phyloP scores from a whole-genome alignment of 2,329 filamentous ascomycete genomes.

The Tympanopsis confertula region DNA sequence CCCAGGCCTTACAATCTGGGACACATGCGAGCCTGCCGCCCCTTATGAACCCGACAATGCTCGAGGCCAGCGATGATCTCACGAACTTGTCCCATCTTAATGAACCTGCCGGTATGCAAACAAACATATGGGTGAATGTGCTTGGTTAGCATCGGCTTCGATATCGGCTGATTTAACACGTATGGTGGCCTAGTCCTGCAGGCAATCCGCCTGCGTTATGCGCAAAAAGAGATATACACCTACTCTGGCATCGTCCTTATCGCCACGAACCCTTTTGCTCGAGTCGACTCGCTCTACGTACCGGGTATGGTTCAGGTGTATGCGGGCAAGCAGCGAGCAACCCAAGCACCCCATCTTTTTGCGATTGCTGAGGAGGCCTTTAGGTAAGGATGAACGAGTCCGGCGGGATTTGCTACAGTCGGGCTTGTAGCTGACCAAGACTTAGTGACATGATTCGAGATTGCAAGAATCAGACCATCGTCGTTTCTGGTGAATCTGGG shows the following conservation, averaged over 20 bases:
- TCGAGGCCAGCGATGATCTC: conserved; percentile 95
- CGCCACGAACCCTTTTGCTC: conserved; percentile 93
- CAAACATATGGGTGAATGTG: neutral
- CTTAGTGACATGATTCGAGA: conserved; percentile 89
- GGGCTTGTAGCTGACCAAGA: conserved; percentile 21
- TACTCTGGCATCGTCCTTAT: conserved; percentile 98
- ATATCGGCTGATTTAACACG: conserved; percentile 6
- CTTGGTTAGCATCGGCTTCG: neutral
- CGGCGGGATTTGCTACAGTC: neutral
- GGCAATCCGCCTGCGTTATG: conserved; percentile 91
- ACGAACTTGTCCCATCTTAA: conserved; percentile 97
- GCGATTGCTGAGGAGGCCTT: conserved; percentile 98
- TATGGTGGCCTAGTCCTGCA: conserved; percentile 60
- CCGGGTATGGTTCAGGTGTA: conserved; percentile 99
- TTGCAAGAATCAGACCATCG: conserved; percentile 91
- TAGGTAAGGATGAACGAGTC: conserved; percentile 48
- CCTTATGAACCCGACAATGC: conserved; percentile 94
- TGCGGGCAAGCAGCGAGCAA: conserved; percentile 89
- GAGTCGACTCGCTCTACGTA: conserved; percentile 95
- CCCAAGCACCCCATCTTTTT: conserved; percentile 94
- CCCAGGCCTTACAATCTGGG: conserved; percentile 64
- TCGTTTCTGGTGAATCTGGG: conserved; percentile 98
- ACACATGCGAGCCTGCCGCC: conserved; percentile 73
- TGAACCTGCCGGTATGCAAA: conserved; percentile 75
- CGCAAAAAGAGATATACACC: conserved; percentile 98